Percentiles rank a stretch among this genome's conserved stretches.
These are phyloP conservation scores for Fusarium sp. DNA, from an alignment of 2,329 filamentous ascomycete genomes.

Conservation along the genomic window DNA sequence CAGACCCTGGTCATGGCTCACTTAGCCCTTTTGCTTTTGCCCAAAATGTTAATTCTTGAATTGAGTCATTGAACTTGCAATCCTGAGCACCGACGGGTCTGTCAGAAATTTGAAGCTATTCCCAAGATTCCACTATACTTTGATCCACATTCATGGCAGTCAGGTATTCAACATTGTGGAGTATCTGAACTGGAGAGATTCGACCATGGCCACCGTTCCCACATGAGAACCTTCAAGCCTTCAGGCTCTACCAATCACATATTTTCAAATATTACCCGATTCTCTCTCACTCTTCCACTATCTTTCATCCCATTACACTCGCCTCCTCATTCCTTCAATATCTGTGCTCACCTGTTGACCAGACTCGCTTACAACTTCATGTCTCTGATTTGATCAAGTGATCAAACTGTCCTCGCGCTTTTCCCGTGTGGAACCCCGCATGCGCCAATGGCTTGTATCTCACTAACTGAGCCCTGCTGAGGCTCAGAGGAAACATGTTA, in stretches of 20 bases:
- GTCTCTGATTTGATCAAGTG: constrained; percentile 15
- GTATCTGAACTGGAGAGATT: neutral
- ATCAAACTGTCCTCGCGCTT: constrained; percentile 5
- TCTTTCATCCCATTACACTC: neutral
- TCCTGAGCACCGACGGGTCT: neutral
- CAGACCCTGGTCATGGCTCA: neutral
- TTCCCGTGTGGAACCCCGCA: constrained; percentile 38
- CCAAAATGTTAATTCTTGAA: neutral
- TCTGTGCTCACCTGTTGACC: neutral
- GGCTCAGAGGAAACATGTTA: constrained; percentile 23
- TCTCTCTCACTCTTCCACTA: neutral
- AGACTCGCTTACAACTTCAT: neutral
- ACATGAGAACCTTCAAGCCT: neutral
- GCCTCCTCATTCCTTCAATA: neutral
- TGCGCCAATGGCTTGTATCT: constrained; percentile 20
- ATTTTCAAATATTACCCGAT: neutral
- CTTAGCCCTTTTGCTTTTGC: neutral
- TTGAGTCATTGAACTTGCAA: neutral
- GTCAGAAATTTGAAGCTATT: neutral
- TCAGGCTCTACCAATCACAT: neutral
- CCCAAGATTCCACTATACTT: neutral
- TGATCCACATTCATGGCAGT: neutral
- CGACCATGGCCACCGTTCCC: neutral
- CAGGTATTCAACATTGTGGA: neutral
- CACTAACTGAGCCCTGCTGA: constrained; percentile 20